These are phyloP conservation scores for Jatropha curcas DNA, from an alignment of 345 rosid species.

Conservation along the genomic window DNA sequence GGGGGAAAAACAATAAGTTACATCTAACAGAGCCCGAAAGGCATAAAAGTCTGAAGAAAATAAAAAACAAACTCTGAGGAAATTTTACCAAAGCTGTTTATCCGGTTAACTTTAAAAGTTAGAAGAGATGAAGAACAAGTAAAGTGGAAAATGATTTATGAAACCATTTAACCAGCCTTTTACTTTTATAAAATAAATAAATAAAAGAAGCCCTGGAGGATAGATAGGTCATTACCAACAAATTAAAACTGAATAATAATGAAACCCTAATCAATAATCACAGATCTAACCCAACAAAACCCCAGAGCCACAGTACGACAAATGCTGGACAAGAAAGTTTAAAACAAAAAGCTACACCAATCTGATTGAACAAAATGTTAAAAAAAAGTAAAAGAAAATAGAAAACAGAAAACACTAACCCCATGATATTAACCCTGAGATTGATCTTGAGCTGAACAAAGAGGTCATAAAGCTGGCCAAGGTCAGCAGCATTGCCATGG, in stretches of 20 bases:
- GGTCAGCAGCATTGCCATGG: slow-evolving; percentile 99
- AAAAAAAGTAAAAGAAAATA: neutral
- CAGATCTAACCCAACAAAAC: slow-evolving; percentile 41
- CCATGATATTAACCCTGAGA: slow-evolving; percentile 94
- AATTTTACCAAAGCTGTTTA: slow-evolving; percentile 21
- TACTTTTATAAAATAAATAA: slow-evolving; percentile 7
- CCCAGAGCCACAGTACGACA: slow-evolving; percentile 7
- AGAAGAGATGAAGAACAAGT: slow-evolving; percentile 13
- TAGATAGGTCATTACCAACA: neutral
- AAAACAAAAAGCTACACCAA: neutral
- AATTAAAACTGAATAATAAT: slow-evolving; percentile 4
- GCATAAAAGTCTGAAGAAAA: slow-evolving; percentile 29
- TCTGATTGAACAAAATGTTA: slow-evolving; percentile 5
- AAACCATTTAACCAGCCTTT: slow-evolving; percentile 5
- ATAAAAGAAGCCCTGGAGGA: neutral
- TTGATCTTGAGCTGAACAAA: slow-evolving; percentile 95
- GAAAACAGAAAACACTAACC: slow-evolving; percentile 45
- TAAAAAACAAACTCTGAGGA: neutral
- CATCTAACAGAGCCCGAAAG: slow-evolving; percentile 16
- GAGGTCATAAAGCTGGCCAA: slow-evolving; percentile 98
- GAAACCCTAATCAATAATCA: slow-evolving; percentile 17
- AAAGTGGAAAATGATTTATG: slow-evolving; percentile 19
- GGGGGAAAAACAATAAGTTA: slow-evolving; percentile 6
- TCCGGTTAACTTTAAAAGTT: no score
- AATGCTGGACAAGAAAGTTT: neutral